Conservation (phyloP, 108 stramenopile genomes). For the Ochromonas danica region DNA sequence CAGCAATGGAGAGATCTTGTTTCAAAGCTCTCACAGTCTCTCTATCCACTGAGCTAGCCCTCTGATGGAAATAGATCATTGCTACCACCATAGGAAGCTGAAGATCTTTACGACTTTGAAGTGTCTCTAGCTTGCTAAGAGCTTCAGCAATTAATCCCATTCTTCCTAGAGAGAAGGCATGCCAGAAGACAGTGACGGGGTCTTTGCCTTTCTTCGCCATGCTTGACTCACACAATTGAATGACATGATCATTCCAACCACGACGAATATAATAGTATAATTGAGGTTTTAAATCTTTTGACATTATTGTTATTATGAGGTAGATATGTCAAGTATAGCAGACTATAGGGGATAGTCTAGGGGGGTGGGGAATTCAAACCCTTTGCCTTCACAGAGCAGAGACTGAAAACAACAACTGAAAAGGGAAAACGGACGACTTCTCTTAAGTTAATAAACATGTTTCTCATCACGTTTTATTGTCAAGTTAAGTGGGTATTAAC, state of each 20-base stretch:
- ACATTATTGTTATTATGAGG: no score
- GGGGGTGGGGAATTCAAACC: no score
- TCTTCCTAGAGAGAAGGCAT: conserved; percentile 52
- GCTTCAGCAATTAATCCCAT: conserved; percentile 45
- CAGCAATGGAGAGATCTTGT: conserved; percentile 38
- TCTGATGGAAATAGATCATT: conserved; percentile 51
- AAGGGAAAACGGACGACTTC: no score
- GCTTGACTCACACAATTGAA: background rate
- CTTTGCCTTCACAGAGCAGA: no score
- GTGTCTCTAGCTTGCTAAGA: conserved; percentile 54
- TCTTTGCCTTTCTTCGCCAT: conserved; percentile 23
- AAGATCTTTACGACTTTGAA: conserved; percentile 53
- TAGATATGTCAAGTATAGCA: no score
- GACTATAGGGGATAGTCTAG: no score
- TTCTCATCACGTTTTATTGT: no score
- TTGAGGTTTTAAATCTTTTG: conserved; percentile 19
- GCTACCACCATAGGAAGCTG: conserved; percentile 50
- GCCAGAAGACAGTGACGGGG: conserved; percentile 39
- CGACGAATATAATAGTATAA: conserved; percentile 31
- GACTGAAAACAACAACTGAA: no score
- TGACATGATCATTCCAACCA: background rate
- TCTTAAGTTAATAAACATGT: no score
- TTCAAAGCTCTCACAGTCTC: conserved; percentile 49
- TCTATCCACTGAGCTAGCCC: conserved; percentile 45
- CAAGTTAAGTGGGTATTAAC: no score